phyloP scores from a whole-genome alignment of 1,139 yeast species.

The Candida labiduridarum region DNA sequence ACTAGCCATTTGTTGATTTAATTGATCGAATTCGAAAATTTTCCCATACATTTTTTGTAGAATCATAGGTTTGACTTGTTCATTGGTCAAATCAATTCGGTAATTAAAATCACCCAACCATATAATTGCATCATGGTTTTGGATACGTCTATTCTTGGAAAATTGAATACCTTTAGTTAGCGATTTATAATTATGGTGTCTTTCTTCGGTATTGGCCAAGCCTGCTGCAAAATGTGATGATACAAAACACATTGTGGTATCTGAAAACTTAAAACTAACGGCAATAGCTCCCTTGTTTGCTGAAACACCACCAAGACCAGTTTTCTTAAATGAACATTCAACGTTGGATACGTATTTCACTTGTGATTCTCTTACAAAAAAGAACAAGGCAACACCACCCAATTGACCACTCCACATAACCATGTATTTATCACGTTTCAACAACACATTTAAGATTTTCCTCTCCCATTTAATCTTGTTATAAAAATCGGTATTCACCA shows the following conservation, averaged over 20 bases:
- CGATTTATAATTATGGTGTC: slow-evolving; percentile 79
- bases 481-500: slow-evolving; percentile 76
- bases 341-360: slow-evolving; percentile 60
- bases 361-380: slow-evolving; percentile 61
- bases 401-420: slow-evolving; percentile 84
- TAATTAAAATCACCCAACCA: slow-evolving; percentile 96
- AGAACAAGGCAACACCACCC: slow-evolving; percentile 84
- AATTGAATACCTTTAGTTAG: slow-evolving; percentile 61
- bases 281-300: slow-evolving; percentile 97
- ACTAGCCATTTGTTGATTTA: slow-evolving; percentile 67
- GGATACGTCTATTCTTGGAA: slow-evolving; percentile 50
- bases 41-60: slow-evolving; percentile 52
- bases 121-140: slow-evolving; percentile 82
- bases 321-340: slow-evolving; percentile 80
- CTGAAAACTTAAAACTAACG: slow-evolving; percentile 75
- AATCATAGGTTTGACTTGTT: slow-evolving; percentile 61
- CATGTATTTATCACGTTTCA: slow-evolving; percentile 54
- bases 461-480: slow-evolving; percentile 80
- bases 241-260: slow-evolving; percentile 74
- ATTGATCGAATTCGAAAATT: slow-evolving; percentile 74
- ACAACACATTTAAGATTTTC: slow-evolving; percentile 60
- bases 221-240: slow-evolving; percentile 95
- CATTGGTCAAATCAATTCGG: slow-evolving; percentile 71
- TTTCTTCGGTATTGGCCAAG: slow-evolving; percentile 68
- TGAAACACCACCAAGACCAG: slow-evolving; percentile 93